A percentile compares a stretch with the other conserved stretches of the same genome.
Evolutionary conservation across 2,329 filamentous ascomycete species (phyloP).

Genomic region (Pseudopyricularia cyperi): DNA sequence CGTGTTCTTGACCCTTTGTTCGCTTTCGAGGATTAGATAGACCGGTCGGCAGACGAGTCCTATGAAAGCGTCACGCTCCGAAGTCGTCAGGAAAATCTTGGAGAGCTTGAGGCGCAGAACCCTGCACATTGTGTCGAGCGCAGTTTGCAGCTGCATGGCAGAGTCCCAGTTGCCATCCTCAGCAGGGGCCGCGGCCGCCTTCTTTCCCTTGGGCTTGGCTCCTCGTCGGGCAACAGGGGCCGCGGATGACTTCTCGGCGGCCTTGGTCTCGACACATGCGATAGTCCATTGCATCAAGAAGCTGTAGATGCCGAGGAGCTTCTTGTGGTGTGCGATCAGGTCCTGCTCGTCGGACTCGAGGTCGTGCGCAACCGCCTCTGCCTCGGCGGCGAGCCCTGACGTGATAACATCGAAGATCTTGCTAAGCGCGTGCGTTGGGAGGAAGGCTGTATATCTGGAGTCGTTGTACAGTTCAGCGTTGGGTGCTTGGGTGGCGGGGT

Average conservation of each 20-base stretch:
- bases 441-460: slow-evolving; percentile 67
- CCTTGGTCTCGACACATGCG: slow-evolving; percentile 85
- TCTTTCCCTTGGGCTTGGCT: slow-evolving; percentile 62
- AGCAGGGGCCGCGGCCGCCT: slow-evolving; percentile 41
- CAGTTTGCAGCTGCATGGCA: slow-evolving; percentile 70
- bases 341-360: slow-evolving; percentile 89
- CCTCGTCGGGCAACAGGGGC: slow-evolving; percentile 58
- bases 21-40: slow-evolving; percentile 88
- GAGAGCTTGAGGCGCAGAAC: slow-evolving; percentile 84
- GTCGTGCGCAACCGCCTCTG: slow-evolving; percentile 73
- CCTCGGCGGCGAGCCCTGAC: slow-evolving; percentile 73
- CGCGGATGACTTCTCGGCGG: slow-evolving; percentile 73
- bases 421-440: slow-evolving; percentile 73
- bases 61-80: slow-evolving; percentile 90
- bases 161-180: slow-evolving; percentile 84
- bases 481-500: slow-evolving; percentile 21
- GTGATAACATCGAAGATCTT: slow-evolving; percentile 87
- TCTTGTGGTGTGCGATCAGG: slow-evolving; percentile 73
- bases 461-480: slow-evolving; percentile 49
- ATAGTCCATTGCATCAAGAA: slow-evolving; percentile 94
- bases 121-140: slow-evolving; percentile 90
- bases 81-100: slow-evolving; percentile 91
- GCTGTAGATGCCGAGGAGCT: slow-evolving; percentile 82
- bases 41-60: slow-evolving; percentile 83
- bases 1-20: slow-evolving; percentile 79